phyloP scores from a whole-genome alignment of 352 stramenopile genomes.

The Phytophthora uliginosa region DNA sequence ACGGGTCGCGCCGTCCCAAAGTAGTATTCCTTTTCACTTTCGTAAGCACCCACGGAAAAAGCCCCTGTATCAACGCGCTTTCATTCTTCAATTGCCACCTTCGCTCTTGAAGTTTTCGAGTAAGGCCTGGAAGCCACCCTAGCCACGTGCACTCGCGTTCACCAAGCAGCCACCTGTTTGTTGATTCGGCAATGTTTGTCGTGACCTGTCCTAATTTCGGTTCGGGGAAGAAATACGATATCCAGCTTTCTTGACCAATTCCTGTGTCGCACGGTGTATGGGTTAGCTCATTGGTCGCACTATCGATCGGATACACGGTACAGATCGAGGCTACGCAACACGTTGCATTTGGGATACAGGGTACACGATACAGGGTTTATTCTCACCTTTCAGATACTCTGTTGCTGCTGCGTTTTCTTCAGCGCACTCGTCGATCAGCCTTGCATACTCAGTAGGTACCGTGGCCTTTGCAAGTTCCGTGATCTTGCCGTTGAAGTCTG shows the following conservation, averaged over 20 bases:
- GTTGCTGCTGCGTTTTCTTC: background rate
- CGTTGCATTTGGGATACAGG: background rate
- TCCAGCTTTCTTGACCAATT: background rate
- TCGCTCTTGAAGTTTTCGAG: background rate
- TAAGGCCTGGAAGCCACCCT: background rate
- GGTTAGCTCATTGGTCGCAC: too few species aligned
- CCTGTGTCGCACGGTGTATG: background rate
- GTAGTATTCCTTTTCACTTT: background rate
- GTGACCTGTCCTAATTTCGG: background rate
- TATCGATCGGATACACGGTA: background rate
- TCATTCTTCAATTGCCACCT: background rate
- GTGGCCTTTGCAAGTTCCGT: background rate
- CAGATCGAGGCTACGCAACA: background rate
- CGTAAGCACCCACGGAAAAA: background rate
- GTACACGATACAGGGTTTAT: background rate
- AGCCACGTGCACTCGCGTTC: background rate
- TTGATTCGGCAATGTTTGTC: background rate
- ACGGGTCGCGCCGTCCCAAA: background rate
- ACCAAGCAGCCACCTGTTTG: background rate
- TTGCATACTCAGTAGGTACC: background rate
- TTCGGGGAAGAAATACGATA: background rate
- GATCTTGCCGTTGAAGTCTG: background rate
- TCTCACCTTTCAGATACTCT: background rate
- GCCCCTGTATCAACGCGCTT: background rate
- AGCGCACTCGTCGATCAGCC: background rate